Percentiles rank a stretch among this genome's conserved stretches.
phyloP scores from a whole-genome alignment of 257 asterid genomes.

The Verbena officinalis region DNA sequence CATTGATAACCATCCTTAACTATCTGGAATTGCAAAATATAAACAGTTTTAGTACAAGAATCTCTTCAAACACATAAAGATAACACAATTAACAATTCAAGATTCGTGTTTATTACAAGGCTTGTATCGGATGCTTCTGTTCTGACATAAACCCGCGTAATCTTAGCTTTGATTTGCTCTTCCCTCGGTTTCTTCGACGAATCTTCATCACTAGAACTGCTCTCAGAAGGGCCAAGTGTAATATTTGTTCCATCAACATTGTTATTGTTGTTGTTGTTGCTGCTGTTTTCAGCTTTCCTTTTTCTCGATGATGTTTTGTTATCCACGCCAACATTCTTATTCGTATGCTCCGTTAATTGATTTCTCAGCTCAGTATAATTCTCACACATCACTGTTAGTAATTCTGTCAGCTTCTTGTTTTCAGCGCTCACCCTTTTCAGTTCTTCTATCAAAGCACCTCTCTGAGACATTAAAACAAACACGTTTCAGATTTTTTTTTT shows the following conservation, averaged over 20 bases:
- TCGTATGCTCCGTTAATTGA: constrained; percentile 54
- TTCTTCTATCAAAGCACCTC: constrained; percentile 70
- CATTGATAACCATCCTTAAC: constrained; percentile 87
- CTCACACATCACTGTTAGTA: constrained; percentile 75
- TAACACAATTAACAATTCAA: not conserved
- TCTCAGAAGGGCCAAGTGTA: constrained; percentile 48
- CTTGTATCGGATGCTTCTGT: constrained; percentile 84
- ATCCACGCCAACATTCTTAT: constrained; percentile 33
- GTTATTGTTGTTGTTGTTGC: constrained; percentile 27
- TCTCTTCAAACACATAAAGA: not conserved
- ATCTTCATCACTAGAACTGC: constrained; percentile 87
- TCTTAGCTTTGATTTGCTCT: constrained; percentile 67
- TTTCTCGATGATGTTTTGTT: constrained; percentile 49
- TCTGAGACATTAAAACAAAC: constrained; percentile 31
- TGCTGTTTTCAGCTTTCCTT: constrained; percentile 55
- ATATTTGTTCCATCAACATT: constrained; percentile 21
- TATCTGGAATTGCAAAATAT: constrained; percentile 44
- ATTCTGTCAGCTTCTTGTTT: constrained; percentile 76
- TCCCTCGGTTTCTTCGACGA: constrained; percentile 68
- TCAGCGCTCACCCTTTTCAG: constrained; percentile 74
- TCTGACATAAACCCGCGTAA: constrained; percentile 49
- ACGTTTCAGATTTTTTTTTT: too few relatives aligned
- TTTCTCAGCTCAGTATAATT: constrained; percentile 61
- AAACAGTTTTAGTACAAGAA: constrained; percentile 3
- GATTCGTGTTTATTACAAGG: constrained; percentile 53